These are phyloP conservation scores for Tranzscheliella williamsii DNA, from an alignment of 1,284 basidiomycete species.

Conservation along the genomic window DNA sequence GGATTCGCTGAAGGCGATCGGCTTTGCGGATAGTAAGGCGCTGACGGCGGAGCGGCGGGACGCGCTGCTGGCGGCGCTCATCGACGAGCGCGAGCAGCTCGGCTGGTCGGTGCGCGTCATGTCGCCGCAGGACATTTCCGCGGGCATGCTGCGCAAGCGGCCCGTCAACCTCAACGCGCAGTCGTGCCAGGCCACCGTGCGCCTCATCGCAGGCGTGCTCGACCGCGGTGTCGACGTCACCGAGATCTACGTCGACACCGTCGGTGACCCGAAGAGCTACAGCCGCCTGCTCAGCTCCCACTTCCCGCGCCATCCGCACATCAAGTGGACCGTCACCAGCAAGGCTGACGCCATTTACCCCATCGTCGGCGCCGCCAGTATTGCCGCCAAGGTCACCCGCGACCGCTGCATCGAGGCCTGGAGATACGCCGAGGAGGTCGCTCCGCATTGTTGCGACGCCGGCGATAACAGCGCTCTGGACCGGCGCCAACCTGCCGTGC, in stretches of 20 bases:
- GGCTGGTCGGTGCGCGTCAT: conserved; percentile 81
- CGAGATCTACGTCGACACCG: conserved; percentile 93
- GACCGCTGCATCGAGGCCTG: conserved; percentile 87
- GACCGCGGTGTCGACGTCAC: conserved; percentile 79
- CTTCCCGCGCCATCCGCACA: conserved; percentile 52
- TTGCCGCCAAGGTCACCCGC: conserved; percentile 93
- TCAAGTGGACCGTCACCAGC: conserved; percentile 79
- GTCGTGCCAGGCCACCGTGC: conserved; percentile 86
- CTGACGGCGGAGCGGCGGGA: conserved; percentile 68
- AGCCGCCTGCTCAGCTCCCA: conserved; percentile 62
- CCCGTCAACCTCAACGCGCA: conserved; percentile 90
- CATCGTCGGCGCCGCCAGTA: conserved; percentile 93
- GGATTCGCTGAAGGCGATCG: conserved; percentile 73
- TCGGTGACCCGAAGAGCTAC: conserved; percentile 84
- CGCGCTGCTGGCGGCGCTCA: conserved; percentile 55
- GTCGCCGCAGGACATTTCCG: conserved; percentile 87
- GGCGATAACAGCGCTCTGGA: background rate
- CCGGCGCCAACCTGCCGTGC: background rate
- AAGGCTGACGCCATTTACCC: conserved; percentile 96
- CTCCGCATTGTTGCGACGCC: background rate
- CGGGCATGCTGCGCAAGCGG: conserved; percentile 81
- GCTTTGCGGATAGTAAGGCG: conserved; percentile 95
- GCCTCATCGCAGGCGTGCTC: conserved; percentile 81
- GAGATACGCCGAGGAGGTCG: conserved; percentile 64
- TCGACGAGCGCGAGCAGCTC: conserved; percentile 28